Base-by-base conservation (phyloP, 257 asterid species). In the Petunia axillaris region DNA sequence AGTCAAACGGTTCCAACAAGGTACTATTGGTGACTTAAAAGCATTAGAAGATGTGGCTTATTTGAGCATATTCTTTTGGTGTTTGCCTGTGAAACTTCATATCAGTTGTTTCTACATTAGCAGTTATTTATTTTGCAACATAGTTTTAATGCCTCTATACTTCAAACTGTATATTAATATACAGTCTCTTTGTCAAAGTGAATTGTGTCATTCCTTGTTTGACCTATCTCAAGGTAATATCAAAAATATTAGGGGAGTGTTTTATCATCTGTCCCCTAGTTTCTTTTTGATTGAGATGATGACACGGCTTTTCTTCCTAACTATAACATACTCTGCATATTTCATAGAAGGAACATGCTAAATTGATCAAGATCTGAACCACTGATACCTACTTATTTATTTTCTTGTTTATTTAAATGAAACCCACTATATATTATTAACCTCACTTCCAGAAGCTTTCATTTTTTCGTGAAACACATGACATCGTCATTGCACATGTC, bases 1-100 rank as follows among this genome's bases (percentile, higher is more conserved):
- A 92, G 86, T 91, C 90, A 46, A 96, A 94, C 85, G 99, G 98
- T 85, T 94, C 99, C 2, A 77, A 85, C 83, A 96, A 96, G 98
- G 99, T 95, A 46, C 41, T 8, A 67, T 13, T 67, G 53, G 36
- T 43, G 53, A 43, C 55, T 67, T 43, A 48, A 67, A 67, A 43
- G 54, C 38, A 67, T 40, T 25, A 15, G 4, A 43, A 67, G 75
- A 67, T 15, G 38, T 67, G 75, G 38, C 75, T 43, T 67, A 67
- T 67, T 67, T 67, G 54, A 43, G 4, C 39, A 43, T 43, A 67
- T 67, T 25, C 15, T 16, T n/a, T 67, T n/a, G 75, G 8, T 67
- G 55, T 41, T 43, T 7, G 1, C 38, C 39, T 8, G 37, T 67
- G 55, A 36, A n/a, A 67, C 55, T 67, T 67, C 8, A 43, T 67